These are phyloP conservation scores for Arabidopsis suecica DNA, from an alignment of 345 rosid species.

Conservation along the genomic window DNA sequence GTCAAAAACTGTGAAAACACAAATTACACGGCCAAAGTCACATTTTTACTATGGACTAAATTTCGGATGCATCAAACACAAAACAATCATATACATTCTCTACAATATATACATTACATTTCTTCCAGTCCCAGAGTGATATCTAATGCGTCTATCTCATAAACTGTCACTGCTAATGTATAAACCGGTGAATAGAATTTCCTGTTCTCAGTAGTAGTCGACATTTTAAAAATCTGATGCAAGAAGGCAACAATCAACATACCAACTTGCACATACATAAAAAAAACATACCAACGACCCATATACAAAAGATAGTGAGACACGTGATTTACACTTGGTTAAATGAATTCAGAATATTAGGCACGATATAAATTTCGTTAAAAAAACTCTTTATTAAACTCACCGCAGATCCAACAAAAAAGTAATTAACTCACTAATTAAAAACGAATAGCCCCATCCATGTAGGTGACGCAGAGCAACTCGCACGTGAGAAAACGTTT, in stretches of 20 bases:
- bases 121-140: neutral
- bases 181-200: neutral
- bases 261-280: neutral
- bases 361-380: conserved; percentile 1
- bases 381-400: neutral
- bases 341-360: conserved; percentile 6
- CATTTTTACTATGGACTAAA: neutral
- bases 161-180: neutral
- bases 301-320: conserved; percentile 1
- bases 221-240: neutral
- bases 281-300: no score
- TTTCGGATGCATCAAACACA: conserved; percentile 1
- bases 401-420: conserved; percentile 3
- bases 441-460: neutral
- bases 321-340: conserved; percentile 29
- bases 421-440: neutral
- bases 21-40: neutral
- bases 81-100: conserved; percentile 5
- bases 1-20: neutral
- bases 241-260: conserved; percentile 1
- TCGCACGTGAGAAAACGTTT: conserved; percentile 36
- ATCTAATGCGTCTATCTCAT: neutral
- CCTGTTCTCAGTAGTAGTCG: neutral
- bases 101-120: neutral
- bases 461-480: conserved; percentile 33